These are phyloP conservation scores for Penicillium sp. DNA, from an alignment of 2,329 filamentous ascomycete genomes.

Conservation along the genomic window DNA sequence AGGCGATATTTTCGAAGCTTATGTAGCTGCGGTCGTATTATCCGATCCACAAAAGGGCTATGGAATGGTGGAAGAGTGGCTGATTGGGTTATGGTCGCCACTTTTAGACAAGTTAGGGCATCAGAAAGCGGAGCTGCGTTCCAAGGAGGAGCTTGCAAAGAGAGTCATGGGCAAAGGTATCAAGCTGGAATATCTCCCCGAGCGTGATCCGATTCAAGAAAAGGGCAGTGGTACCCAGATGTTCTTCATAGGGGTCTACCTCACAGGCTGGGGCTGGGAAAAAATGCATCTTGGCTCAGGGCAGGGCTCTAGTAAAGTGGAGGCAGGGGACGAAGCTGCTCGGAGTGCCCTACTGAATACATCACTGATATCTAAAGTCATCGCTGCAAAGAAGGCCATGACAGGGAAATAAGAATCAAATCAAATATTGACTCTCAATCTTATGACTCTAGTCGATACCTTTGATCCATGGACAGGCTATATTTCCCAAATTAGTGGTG, in stretches of 20 bases:
- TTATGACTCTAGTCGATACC: too few species aligned
- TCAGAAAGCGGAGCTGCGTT: slow-evolving; percentile 33
- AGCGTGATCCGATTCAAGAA: slow-evolving; percentile 34
- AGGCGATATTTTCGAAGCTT: slow-evolving; percentile 89
- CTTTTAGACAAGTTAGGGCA: slow-evolving; percentile 51
- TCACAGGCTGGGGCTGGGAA: slow-evolving; percentile 50
- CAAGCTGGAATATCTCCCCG: slow-evolving; percentile 60
- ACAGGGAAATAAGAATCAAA: too few species aligned
- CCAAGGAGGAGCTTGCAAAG: slow-evolving; percentile 57
- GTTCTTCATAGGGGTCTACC: slow-evolving; percentile 49
- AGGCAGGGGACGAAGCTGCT: slow-evolving; percentile 49
- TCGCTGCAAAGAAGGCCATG: slow-evolving; percentile 32
- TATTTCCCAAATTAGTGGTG: too few species aligned
- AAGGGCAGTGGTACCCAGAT: slow-evolving; percentile 39
- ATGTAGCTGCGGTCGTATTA: slow-evolving; percentile 75
- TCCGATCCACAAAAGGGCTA: slow-evolving; percentile 67
- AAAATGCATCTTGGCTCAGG: slow-evolving; percentile 48
- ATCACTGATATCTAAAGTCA: slow-evolving; percentile 41
- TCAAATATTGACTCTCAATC: too few species aligned
- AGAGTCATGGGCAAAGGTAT: slow-evolving; percentile 59
- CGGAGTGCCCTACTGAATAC: slow-evolving; percentile 41
- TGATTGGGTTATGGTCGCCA: slow-evolving; percentile 72
- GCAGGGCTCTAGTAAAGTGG: slow-evolving; percentile 44
- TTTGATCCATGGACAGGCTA: too few species aligned
- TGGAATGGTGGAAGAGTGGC: slow-evolving; percentile 64